These are phyloP conservation scores for Erodium chrysanthum DNA, from an alignment of 441 rosid genomes.

Conservation along the genomic window DNA sequence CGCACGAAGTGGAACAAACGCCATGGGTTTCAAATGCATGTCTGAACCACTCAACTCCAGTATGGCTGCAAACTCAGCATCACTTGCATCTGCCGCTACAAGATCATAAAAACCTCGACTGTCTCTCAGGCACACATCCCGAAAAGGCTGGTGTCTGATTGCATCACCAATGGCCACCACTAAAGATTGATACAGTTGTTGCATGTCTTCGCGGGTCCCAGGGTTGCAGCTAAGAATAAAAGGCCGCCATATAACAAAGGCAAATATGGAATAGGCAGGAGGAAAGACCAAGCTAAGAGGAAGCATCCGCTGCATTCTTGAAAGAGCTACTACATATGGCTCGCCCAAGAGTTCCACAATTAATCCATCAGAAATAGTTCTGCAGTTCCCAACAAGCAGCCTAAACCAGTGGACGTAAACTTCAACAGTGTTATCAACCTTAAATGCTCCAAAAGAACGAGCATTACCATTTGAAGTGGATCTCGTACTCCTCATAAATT, in stretches of 20 bases:
- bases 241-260: constrained; percentile 74
- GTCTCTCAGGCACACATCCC: constrained; percentile 90
- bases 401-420: constrained; percentile 89
- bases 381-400: constrained; percentile 82
- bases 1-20: constrained; percentile 84
- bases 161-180: constrained; percentile 67
- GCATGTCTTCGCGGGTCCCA: constrained; percentile 62
- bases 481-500: constrained; percentile 60
- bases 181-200: constrained; percentile 67
- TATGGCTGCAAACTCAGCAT: constrained; percentile 74
- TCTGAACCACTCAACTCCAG: constrained; percentile 66
- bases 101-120: constrained; percentile 76
- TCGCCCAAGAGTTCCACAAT: constrained; percentile 86
- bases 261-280: constrained; percentile 80
- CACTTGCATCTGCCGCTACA: constrained; percentile 68
- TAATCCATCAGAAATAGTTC: constrained; percentile 77
- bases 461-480: constrained; percentile 77
- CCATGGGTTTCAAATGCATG: constrained; percentile 51
- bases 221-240: constrained; percentile 45
- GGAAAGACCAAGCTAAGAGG: constrained; percentile 85
- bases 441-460: constrained; percentile 49
- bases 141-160: constrained; percentile 71
- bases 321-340: constrained; percentile 71
- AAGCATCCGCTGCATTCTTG: constrained; percentile 89
- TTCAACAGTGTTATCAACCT: constrained; percentile 61